Base-by-base conservation (phyloP, 73 alveolate species). In the Paramecium pentaurelia region DNA sequence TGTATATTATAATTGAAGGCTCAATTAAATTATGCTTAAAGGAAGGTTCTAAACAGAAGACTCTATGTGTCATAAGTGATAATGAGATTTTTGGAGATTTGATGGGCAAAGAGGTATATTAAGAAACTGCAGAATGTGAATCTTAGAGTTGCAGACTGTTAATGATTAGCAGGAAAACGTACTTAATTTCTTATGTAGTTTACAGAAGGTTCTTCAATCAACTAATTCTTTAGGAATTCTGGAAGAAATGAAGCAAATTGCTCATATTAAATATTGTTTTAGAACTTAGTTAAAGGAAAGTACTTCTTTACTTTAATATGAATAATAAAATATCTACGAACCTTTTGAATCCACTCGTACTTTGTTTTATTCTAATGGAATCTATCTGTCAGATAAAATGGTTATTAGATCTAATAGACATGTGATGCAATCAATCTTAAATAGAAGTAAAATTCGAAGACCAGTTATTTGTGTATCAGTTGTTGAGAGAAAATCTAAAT, bases 101-200 rank as follows among this genome's bases (percentile, higher is more conserved):
- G 91, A 64, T 42, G 91, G 58, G 58, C 0, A 20, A 80, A 12
- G 47, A 44, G 8, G 10, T n/a, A 2, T 80, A 80, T 80, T 3
- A 44, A 47, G 47, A 80, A 32, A 80, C 71, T 3, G 91, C 77
- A 11, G 91, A 80, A 80, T 80, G 91, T 80, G 91, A 80, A 44
- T 45, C 77, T 8, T 25, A 44, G 20, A 27, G 20, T 38, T 4
- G 45, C 4, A 44, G 12, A 27, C 51, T 80, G n/a, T n/a, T 42
- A 30, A 80, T 14, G n/a, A 45, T 80, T 25, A 40, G 12, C 27
- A 80, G 16, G 16, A 80, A 80, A 47, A 49, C 27, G 90, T 80
- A 80, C 49, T 25, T 38, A 27, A 18, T 80, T 20, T 27, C 49
- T 32, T 45, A 42, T 80, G 25, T 25, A 80, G 88, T 75, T 38